Conservation (phyloP, 2,329 filamentous ascomycete species). For the Coleophoma eucalyptorum region DNA sequence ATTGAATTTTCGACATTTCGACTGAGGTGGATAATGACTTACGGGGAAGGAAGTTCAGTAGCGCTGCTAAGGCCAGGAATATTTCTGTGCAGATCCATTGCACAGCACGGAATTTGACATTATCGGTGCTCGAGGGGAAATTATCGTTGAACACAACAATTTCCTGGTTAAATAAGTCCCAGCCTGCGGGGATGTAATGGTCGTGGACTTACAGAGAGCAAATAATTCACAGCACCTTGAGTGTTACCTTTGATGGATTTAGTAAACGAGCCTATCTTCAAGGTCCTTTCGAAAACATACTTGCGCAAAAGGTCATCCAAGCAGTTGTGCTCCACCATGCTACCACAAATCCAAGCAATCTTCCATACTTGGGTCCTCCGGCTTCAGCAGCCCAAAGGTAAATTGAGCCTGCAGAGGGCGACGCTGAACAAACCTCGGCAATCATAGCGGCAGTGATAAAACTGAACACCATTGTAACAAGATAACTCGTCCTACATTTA, state of each 20-base stretch:
- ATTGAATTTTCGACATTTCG: neutral
- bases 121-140: conserved; percentile 47
- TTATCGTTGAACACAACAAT: conserved; percentile 52
- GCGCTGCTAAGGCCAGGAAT: conserved; percentile 43
- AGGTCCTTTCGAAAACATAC: conserved; percentile 21
- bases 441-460: conserved; percentile 58
- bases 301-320: conserved; percentile 56
- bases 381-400: conserved; percentile 48
- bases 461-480: conserved; percentile 56
- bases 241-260: conserved; percentile 36
- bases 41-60: conserved; percentile 48
- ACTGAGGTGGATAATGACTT: conserved; percentile 15
- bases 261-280: neutral
- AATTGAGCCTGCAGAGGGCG: conserved; percentile 30
- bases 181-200: neutral
- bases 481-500: conserved; percentile 48
- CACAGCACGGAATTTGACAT: conserved; percentile 54
- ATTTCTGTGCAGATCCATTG: conserved; percentile 57
- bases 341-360: conserved; percentile 37
- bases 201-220: conserved; percentile 40
- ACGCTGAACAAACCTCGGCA: conserved; percentile 50
- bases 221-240: conserved; percentile 46
- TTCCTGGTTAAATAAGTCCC: conserved; percentile 34
- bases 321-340: conserved; percentile 62
- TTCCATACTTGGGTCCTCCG: conserved; percentile 36